phyloP scores from a whole-genome alignment of 2,329 filamentous ascomycete genomes.

The Phaeosphaeriaceae sp. region DNA sequence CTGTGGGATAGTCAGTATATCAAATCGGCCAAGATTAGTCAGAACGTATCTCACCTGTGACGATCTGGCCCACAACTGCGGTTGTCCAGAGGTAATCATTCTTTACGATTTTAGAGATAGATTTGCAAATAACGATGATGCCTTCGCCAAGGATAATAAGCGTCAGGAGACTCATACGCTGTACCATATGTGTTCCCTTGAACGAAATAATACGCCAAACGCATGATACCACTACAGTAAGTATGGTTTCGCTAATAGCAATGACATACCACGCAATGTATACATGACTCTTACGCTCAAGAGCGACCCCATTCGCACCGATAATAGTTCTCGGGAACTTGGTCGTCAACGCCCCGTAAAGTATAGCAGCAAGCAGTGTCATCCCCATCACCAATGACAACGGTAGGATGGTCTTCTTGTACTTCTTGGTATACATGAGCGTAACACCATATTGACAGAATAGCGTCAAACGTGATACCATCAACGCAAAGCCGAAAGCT shows the following conservation, averaged over 20 bases:
- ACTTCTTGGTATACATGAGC: slow-evolving; percentile 40
- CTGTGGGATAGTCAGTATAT: not conserved
- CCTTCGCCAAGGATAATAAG: slow-evolving; percentile 50
- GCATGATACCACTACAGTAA: slow-evolving; percentile 40
- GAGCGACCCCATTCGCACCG: slow-evolving; percentile 1
- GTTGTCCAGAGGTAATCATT: slow-evolving; percentile 34
- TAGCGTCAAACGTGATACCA: slow-evolving; percentile 46
- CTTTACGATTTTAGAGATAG: slow-evolving; percentile 45
- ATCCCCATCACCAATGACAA: slow-evolving; percentile 42
- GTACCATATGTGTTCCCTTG: slow-evolving; percentile 48
- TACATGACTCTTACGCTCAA: slow-evolving; percentile 34
- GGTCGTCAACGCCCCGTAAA: slow-evolving; percentile 42
- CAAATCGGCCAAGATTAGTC: not conserved
- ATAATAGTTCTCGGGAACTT: slow-evolving; percentile 27
- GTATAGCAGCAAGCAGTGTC: slow-evolving; percentile 41
- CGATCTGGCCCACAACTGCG: slow-evolving; percentile 40
- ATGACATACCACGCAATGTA: slow-evolving; percentile 62
- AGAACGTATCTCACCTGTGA: slow-evolving; percentile 16
- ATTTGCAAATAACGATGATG: slow-evolving; percentile 45
- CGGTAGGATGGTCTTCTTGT: slow-evolving; percentile 38
- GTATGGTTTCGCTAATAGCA: slow-evolving; percentile 36
- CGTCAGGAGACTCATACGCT: slow-evolving; percentile 48
- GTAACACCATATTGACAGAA: slow-evolving; percentile 49
- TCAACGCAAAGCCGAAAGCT: slow-evolving; percentile 47
- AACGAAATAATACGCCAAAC: slow-evolving; percentile 44